These are phyloP conservation scores for Starmerella floricola DNA, from an alignment of 805 yeast genomes.

Conservation along the genomic window DNA sequence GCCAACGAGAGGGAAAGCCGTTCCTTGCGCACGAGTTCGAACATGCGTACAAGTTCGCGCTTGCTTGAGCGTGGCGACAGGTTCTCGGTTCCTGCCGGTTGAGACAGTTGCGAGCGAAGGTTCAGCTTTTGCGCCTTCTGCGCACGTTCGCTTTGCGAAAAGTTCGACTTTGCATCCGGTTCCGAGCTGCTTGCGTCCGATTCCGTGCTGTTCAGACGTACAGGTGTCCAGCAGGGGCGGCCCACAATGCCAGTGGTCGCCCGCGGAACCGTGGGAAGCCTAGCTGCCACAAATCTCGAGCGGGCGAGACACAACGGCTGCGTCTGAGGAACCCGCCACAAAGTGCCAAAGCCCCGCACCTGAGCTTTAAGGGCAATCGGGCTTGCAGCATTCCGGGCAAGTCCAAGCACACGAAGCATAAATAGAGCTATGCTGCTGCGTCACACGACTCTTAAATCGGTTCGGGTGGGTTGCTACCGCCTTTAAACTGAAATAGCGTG, in stretches of 20 bases:
- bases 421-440: too few species aligned
- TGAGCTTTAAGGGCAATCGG: neutral
- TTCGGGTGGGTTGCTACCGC: too few species aligned
- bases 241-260: too few species aligned
- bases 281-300: too few species aligned
- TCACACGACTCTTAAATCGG: too few species aligned
- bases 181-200: too few species aligned
- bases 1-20: slow-evolving; percentile 47
- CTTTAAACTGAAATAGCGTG: too few species aligned
- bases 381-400: neutral
- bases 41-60: slow-evolving; percentile 37
- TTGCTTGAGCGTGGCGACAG: slow-evolving; percentile 14
- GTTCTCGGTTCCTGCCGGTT: slow-evolving; percentile 7
- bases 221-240: too few species aligned
- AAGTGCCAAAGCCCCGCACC: neutral
- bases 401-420: neutral
- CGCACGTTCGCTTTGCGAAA: slow-evolving; percentile 25
- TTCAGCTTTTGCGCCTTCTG: slow-evolving; percentile 25
- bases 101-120: slow-evolving; percentile 26
- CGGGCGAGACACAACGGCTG: neutral
- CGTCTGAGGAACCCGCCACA: neutral
- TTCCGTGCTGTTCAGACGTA: too few species aligned
- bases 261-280: too few species aligned
- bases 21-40: slow-evolving; percentile 48
- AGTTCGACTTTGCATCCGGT: slow-evolving; percentile 10